A percentile compares a stretch with the other conserved stretches of the same genome.
Evolutionary conservation across 257 asterid genomes (phyloP).

Genomic region (Scutellaria baicalensis): DNA sequence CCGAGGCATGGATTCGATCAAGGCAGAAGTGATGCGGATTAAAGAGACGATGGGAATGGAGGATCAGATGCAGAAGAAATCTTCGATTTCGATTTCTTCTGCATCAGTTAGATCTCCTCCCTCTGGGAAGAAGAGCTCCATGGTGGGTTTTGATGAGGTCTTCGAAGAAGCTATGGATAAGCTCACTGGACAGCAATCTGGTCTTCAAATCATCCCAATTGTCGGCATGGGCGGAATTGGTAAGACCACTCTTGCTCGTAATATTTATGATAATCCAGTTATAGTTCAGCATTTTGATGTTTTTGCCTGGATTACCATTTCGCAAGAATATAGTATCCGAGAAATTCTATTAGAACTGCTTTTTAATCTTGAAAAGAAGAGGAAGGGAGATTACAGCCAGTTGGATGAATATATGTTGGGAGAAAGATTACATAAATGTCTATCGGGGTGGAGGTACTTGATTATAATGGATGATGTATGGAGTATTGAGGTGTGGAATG

Average conservation of each 20-base stretch:
- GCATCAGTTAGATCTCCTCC: neutral
- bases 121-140: too few species aligned
- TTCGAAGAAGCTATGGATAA: neutral
- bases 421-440: neutral
- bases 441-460: neutral
- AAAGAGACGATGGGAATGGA: conserved; percentile 1
- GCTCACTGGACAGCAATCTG: neutral
- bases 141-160: neutral
- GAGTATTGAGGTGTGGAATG: neutral
- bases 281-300: neutral
- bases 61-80: neutral
- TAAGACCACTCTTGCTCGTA: conserved; percentile 6
- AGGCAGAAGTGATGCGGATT: neutral
- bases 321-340: neutral
- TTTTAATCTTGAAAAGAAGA: neutral
- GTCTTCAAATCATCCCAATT: neutral
- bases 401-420: neutral
- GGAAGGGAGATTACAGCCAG: neutral
- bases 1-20: neutral
- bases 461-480: conserved; percentile 5
- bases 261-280: neutral
- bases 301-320: neutral
- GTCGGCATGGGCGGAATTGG: conserved; percentile 6
- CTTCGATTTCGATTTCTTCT: neutral
- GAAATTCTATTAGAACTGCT: neutral